Evolutionary conservation across 129 eudicot species (phyloP), one percentile per base, ranked within the genome.

Genomic region (Flaveria brownii): DNA sequence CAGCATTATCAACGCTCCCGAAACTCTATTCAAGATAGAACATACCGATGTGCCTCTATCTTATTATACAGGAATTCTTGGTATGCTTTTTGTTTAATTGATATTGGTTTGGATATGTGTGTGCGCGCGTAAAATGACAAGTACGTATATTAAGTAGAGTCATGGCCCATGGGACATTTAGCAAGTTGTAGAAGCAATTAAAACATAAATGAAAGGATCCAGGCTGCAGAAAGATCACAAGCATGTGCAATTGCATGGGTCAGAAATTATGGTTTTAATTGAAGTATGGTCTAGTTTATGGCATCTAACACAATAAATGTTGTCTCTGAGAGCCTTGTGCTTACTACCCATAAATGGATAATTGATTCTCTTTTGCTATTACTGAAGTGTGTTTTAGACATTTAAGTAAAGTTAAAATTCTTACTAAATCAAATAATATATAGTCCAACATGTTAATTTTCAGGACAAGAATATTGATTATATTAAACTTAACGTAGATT

Each of bases 51-150:
- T 88, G 36, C 97, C 92, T 65, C 91, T 91, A 39, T 91, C 96
- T 55, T 90, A 90, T 78, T 90, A 90, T 71, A 86, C 91, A 0
- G 96, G 96, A 77, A 73, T 90, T 60, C 93, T 90, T 72, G 96
- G 93, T 90, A 73, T 33, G 85, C 63, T 74, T 71, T 13, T 17
- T 0, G 33, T 5, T 42, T 39, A 54, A 52, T 15, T 51, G n/a
- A n/a, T 72, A 33, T 41, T 28, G 13, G 25, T 9, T 60, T 60
- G 36, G 14, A 49, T 4, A 13, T 49, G 54, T 61, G 51, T 14
- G n/a, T 12, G 15, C 17, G 14, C 42, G 1, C 18, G 16, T 22
- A 9, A 30, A 47, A 17, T 49, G 45, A 71, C 64, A 30, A 36
- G 16, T 52, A 33, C 5, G 5, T 33, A n/a, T 51, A 17, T 33